phyloP scores from a whole-genome alignment of 495 filamentous ascomycete genomes.

The Durotheca rogersii region DNA sequence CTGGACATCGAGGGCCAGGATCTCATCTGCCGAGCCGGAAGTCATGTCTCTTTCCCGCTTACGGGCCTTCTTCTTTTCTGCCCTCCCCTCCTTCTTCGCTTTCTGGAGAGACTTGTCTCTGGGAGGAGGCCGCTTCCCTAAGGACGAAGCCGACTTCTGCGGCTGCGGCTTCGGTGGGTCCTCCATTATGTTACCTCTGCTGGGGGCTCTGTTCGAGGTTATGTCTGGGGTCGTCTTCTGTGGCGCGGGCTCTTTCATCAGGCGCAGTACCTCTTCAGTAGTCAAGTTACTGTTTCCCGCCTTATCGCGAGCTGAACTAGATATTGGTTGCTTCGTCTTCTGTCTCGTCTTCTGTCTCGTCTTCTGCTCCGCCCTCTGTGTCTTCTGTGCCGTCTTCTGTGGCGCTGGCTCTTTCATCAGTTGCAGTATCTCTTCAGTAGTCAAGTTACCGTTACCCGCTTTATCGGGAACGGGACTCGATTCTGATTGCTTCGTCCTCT shows the following conservation, averaged over 20 bases:
- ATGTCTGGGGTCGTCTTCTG: neutral
- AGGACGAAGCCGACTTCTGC: neutral
- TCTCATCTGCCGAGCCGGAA: slow-evolving; percentile 67
- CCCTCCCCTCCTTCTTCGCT: slow-evolving; percentile 55
- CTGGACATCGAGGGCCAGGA: slow-evolving; percentile 70
- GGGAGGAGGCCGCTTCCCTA: slow-evolving; percentile 9
- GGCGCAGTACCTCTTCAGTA: neutral
- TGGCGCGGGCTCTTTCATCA: neutral
- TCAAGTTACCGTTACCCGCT: neutral
- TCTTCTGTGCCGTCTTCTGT: neutral
- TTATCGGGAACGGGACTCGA: too few species aligned
- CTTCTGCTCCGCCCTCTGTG: too few species aligned
- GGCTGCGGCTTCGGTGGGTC: slow-evolving; percentile 4
- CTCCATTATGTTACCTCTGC: slow-evolving; percentile 1
- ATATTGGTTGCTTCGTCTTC: too few species aligned
- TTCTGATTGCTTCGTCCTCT: too few species aligned
- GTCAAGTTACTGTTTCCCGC: neutral
- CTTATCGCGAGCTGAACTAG: too few species aligned
- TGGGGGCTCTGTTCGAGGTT: too few species aligned
- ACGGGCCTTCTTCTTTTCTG: slow-evolving; percentile 34
- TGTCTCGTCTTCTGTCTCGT: too few species aligned
- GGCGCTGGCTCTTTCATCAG: neutral
- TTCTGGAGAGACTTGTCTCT: slow-evolving; percentile 4
- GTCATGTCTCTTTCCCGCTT: slow-evolving; percentile 53
- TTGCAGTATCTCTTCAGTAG: neutral